Conservation (phyloP, 306 rosid species). For the Abrus precatorius region DNA sequence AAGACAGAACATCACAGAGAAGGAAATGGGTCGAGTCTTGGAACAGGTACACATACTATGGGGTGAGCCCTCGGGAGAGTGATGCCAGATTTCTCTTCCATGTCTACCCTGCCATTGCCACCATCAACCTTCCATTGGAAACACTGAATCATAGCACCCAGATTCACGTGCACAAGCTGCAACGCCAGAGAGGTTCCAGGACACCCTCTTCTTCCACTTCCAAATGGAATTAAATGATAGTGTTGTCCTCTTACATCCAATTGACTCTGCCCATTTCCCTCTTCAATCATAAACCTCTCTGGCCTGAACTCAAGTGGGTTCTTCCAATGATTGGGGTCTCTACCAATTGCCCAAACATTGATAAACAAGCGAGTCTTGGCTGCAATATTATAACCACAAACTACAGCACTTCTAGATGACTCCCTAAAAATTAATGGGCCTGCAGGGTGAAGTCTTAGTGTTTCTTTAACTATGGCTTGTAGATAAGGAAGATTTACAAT, state of each 20-base stretch:
- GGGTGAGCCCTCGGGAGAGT: conserved; percentile 66
- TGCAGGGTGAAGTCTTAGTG: conserved; percentile 67
- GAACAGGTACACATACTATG: conserved; percentile 56
- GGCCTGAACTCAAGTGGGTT: conserved; percentile 65
- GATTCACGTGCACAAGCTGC: conserved; percentile 54
- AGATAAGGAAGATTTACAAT: conserved; percentile 64
- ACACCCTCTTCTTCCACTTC: conserved; percentile 75
- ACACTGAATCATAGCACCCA: conserved; percentile 66
- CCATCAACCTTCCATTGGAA: conserved; percentile 64
- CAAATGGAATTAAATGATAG: conserved; percentile 68
- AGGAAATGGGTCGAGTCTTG: conserved; percentile 55
- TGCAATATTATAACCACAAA: conserved; percentile 63
- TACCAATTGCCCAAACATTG: conserved; percentile 72
- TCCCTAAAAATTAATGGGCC: conserved; percentile 61
- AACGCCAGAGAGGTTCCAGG: conserved; percentile 64
- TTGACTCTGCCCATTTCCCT: conserved; percentile 37
- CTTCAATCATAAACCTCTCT: conserved; percentile 55
- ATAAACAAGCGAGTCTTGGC: conserved; percentile 57
- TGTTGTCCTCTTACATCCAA: conserved; percentile 67
- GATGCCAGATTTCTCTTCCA: conserved; percentile 68
- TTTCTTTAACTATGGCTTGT: conserved; percentile 69
- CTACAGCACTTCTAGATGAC: conserved; percentile 44
- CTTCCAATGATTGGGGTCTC: conserved; percentile 64
- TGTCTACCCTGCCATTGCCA: conserved; percentile 48
- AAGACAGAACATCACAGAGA: background rate